Evolutionary conservation across 805 yeast species (phyloP), one percentile per base, ranked within the genome.

Genomic region (Maudiozyma pseudohumilis): DNA sequence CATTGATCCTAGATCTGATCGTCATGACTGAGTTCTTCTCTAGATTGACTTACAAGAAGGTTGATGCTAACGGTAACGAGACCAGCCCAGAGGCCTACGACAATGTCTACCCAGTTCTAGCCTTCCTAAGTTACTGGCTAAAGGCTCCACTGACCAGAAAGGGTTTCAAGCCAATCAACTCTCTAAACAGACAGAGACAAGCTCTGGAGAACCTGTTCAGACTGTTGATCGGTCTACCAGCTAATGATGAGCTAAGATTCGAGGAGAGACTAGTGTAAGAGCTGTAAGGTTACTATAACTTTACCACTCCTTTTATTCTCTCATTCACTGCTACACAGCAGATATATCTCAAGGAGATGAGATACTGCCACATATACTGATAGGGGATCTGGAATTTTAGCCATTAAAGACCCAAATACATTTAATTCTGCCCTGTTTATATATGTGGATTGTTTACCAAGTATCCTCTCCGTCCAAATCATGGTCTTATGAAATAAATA

Each of bases 131-230:
- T 56, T 88, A 88, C 68, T 88, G 96, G 96, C 77, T 89, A 58
- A 88, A 88, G 70, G 96, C 96, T 2, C 97, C 97, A 47, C 74
- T 88, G 51, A 79, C 94, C 35, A 83, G 89, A 65, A 84, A 86
- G 35, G 96, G 96, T 4, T 83, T 70, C 65, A 80, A 84, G 58
- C 80, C 95, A 23, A 84, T 88, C 53, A 88, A 88, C 55, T 95
- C 96, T 20, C 73, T 88, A 60, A 89, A 86, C 75, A 89, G 88
- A 66, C 97, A 89, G 70, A 80, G 95, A 59, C 73, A 79, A 51
- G 96, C 94, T 36, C 68, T 88, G 48, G 97, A 88, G 68, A 89
- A 87, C 70, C 75, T 88, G 57, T 68, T 88, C 64, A 79, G 95
- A 59, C 77, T 86, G 49, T 71, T 88, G 55, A 85, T 88, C 47